Percentiles rank a stretch among this genome's conserved stretches.
Conservation (phyloP, 2,329 filamentous ascomycete genomes). For the Cladosporium sp. region DNA sequence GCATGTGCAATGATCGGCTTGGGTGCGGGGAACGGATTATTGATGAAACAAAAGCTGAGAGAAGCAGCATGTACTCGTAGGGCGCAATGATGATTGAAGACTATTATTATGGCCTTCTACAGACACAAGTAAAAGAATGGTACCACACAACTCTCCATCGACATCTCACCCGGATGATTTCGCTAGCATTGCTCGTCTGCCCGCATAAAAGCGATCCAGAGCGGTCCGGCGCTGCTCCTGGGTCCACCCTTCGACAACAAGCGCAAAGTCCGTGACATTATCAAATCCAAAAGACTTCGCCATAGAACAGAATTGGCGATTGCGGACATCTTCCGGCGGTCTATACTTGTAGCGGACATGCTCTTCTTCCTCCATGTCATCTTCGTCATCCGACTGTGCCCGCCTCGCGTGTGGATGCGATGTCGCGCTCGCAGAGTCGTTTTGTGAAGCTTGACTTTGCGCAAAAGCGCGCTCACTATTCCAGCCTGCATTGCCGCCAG, state of each 20-base stretch:
- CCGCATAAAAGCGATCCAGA: conserved; percentile 70
- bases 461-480: conserved; percentile 39
- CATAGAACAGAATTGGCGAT: conserved; percentile 87
- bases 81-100: neutral
- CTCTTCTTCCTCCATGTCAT: conserved; percentile 17
- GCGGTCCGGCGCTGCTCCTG: conserved; percentile 73
- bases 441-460: conserved; percentile 48
- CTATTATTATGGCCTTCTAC: neutral
- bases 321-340: conserved; percentile 66
- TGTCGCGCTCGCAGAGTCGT: conserved; percentile 23
- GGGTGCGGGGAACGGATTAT: neutral
- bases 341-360: conserved; percentile 56
- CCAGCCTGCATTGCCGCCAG: conserved; percentile 45
- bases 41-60: neutral
- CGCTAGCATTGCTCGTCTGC: neutral
- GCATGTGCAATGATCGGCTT: no score
- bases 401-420: conserved; percentile 24
- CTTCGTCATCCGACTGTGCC: conserved; percentile 11
- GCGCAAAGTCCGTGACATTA: conserved; percentile 74
- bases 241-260: conserved; percentile 86
- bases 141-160: no score
- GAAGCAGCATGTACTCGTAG: neutral
- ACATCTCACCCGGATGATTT: neutral
- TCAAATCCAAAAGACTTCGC: conserved; percentile 70
- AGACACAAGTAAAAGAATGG: no score